Percentiles rank a stretch among this genome's conserved stretches.
These are phyloP conservation scores for Vachellia collinsii DNA, from an alignment of 306 rosid species.

Conservation along the genomic window DNA sequence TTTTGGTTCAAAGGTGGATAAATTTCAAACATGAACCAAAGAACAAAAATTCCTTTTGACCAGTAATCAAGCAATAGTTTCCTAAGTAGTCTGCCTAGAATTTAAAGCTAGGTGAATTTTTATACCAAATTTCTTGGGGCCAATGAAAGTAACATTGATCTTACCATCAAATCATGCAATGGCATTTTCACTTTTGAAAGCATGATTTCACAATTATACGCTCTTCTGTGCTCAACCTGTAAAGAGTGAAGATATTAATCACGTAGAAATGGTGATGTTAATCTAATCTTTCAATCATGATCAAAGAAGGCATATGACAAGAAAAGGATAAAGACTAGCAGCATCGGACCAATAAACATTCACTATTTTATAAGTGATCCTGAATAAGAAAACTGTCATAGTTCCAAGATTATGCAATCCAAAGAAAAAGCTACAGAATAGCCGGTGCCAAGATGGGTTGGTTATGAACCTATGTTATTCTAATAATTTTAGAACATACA, in stretches of 20 bases:
- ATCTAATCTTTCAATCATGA: constrained; percentile 4
- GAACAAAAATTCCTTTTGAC: not conserved
- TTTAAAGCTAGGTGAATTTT: constrained; percentile 3
- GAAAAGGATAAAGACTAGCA: constrained; percentile 15
- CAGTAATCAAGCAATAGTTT: constrained; percentile 9
- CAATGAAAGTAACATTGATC: constrained; percentile 38
- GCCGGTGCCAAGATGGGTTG: constrained; percentile 26
- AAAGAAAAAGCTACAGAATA: constrained; percentile 14
- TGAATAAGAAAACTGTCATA: constrained; percentile 19
- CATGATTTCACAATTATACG: constrained; percentile 95
- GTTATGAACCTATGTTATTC: constrained; percentile 11
- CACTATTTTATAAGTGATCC: constrained; percentile 31
- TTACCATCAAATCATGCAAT: constrained; percentile 80
- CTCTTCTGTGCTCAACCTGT: constrained; percentile 92
- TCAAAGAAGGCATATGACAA: constrained; percentile 23
- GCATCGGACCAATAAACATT: constrained; percentile 26
- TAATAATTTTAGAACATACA: constrained; percentile 21
- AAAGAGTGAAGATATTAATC: constrained; percentile 33
- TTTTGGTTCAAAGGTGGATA: not conserved
- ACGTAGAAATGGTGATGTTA: constrained; percentile 5
- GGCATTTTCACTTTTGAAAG: constrained; percentile 97
- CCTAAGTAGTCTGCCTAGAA: constrained; percentile 8
- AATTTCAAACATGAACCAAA: not conserved
- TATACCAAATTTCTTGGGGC: constrained; percentile 13
- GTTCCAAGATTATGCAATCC: constrained; percentile 15